These are phyloP conservation scores for Heterobasidion annosum DNA, from an alignment of 1,284 basidiomycete genomes.

Conservation along the genomic window DNA sequence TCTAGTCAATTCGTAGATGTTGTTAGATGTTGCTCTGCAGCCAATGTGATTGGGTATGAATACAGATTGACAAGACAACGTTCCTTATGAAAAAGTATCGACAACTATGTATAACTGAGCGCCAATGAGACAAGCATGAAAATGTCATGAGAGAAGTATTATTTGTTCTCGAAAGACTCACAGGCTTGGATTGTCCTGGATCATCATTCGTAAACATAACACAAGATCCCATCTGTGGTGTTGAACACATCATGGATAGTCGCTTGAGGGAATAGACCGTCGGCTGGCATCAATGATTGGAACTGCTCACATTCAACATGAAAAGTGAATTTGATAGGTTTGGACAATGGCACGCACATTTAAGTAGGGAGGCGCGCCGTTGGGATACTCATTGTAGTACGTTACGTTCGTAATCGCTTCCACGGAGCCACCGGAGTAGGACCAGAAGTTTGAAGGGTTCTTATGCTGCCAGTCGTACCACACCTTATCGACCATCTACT, in stretches of 20 bases:
- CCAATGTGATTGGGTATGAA: no score
- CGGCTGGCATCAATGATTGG: constrained; percentile 19
- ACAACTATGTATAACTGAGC: no score
- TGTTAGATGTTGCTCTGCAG: no score
- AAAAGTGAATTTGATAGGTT: background rate
- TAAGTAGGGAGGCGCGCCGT: constrained; percentile 21
- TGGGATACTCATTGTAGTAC: constrained; percentile 20
- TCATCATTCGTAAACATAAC: constrained; percentile 24
- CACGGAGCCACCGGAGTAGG: constrained; percentile 23
- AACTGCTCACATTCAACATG: constrained; percentile 12
- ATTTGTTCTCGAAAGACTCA: background rate
- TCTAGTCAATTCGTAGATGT: no score
- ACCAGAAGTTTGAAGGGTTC: constrained; percentile 17
- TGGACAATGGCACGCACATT: constrained; percentile 14
- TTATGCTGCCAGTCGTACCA: constrained; percentile 30
- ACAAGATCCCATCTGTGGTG: constrained; percentile 23
- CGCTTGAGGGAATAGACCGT: constrained; percentile 21
- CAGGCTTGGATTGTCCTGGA: background rate
- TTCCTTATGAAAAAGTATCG: no score
- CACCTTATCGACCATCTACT: constrained; percentile 29
- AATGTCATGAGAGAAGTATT: no score
- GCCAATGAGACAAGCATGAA: no score
- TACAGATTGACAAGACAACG: no score
- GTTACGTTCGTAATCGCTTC: constrained; percentile 17
- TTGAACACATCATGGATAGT: constrained; percentile 22